Evolutionary conservation across 257 asterid genomes (phyloP).

Genomic region (Capsicum baccatum): DNA sequence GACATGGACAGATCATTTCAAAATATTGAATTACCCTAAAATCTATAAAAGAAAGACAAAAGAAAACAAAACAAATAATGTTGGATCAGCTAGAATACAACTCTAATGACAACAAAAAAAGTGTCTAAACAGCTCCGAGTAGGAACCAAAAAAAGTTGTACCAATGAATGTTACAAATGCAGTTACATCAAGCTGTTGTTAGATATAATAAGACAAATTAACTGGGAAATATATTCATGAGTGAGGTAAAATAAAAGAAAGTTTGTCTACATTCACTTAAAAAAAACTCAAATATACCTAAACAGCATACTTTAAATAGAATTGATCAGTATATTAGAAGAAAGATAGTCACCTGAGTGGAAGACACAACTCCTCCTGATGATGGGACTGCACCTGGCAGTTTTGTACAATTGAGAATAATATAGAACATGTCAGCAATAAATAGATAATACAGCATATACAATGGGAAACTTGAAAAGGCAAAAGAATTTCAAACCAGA

Average conservation of each 20-base stretch:
- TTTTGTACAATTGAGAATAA: conserved; percentile 33
- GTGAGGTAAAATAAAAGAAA: neutral
- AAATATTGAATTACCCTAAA: neutral
- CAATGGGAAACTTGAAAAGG: conserved; percentile 15
- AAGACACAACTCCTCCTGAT: conserved; percentile 55
- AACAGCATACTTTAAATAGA: neutral
- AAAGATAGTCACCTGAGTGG: conserved; percentile 58
- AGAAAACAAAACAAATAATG: neutral
- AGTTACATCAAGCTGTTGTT: neutral
- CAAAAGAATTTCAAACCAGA: conserved; percentile 57
- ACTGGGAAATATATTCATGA: neutral
- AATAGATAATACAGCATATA: neutral
- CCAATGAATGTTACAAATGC: neutral
- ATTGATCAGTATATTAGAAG: conserved; percentile 25
- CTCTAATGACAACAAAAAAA: neutral
- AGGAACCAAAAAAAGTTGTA: neutral
- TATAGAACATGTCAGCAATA: neutral
- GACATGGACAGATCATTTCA: neutral
- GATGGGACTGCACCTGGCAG: conserved; percentile 61
- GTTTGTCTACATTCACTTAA: neutral
- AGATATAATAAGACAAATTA: neutral
- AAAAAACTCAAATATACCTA: conserved; percentile 9
- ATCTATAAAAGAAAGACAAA: neutral
- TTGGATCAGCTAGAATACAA: conserved; percentile 15
- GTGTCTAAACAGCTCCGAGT: neutral